Conservation (phyloP, 1,284 basidiomycete genomes). For the Hemileia vastatrix region DNA sequence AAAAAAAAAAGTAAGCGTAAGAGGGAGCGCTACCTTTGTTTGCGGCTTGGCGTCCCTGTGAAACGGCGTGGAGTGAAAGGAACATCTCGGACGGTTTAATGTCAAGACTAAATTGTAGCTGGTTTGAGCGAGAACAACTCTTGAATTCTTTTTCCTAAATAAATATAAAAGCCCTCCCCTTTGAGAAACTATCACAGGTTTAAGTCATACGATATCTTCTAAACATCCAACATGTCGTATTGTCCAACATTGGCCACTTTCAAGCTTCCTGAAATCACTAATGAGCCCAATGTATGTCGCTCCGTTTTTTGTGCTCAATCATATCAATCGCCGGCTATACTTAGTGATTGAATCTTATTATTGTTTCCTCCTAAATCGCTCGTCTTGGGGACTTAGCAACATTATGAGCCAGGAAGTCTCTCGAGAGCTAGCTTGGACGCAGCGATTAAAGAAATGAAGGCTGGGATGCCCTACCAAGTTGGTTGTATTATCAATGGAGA, state of each 20-base stretch:
- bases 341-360: background rate
- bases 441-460: constrained; percentile 69
- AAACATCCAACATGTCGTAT: background rate
- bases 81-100: too few species aligned
- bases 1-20: too few species aligned
- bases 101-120: too few species aligned
- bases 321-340: background rate
- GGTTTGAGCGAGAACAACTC: too few species aligned
- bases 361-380: background rate
- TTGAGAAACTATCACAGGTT: too few species aligned
- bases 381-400: constrained; percentile 40
- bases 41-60: too few species aligned
- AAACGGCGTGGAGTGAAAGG: too few species aligned
- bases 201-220: too few species aligned
- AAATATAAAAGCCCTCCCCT: too few species aligned
- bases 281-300: constrained; percentile 15
- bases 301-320: background rate
- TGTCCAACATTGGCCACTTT: constrained; percentile 14
- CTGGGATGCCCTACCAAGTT: constrained; percentile 75
- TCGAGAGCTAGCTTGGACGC: constrained; percentile 68
- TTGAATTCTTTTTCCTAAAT: too few species aligned
- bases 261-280: constrained; percentile 19
- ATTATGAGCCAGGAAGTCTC: constrained; percentile 67
- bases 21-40: too few species aligned
- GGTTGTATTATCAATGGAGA: constrained; percentile 88